phyloP scores from a whole-genome alignment of 2,329 filamentous ascomycete species.

The Sclerotinia glacialis region DNA sequence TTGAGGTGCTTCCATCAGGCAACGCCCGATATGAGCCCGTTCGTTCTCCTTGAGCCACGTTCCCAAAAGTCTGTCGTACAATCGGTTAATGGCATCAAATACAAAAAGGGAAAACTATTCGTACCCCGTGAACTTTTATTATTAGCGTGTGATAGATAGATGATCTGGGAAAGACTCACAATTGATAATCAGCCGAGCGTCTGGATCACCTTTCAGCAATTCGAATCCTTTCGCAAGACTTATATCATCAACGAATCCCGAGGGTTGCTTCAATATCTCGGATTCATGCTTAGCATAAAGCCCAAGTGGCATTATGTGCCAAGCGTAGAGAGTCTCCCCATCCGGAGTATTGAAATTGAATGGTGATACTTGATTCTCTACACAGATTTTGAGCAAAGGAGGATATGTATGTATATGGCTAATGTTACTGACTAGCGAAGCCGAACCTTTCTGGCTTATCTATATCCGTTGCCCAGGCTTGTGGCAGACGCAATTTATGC shows the following conservation, averaged over 20 bases:
- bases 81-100: conserved; percentile 25
- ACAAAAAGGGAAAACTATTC: conserved; percentile 29
- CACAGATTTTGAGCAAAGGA: conserved; percentile 3
- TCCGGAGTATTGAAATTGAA: conserved; percentile 76
- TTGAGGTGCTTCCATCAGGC: conserved; percentile 64
- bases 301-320: conserved; percentile 82
- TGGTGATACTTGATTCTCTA: conserved; percentile 83
- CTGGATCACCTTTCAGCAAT: conserved; percentile 60
- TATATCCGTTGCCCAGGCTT: conserved; percentile 65
- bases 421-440: conserved; percentile 65
- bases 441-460: conserved; percentile 79
- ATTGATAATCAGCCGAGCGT: conserved; percentile 61
- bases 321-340: conserved; percentile 75
- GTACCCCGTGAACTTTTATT: conserved; percentile 59
- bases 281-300: conserved; percentile 71
- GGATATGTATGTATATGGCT: not conserved
- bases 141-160: conserved; percentile 21
- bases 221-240: conserved; percentile 57
- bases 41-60: conserved; percentile 74
- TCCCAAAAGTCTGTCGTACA: conserved; percentile 72
- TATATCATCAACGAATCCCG: conserved; percentile 47
- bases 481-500: conserved; percentile 67
- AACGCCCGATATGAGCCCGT: conserved; percentile 75
- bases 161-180: conserved; percentile 46
- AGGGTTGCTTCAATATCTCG: conserved; percentile 52